Evolutionary conservation across 345 rosid genomes (phyloP).

Genomic region (Camelina neglecta): DNA sequence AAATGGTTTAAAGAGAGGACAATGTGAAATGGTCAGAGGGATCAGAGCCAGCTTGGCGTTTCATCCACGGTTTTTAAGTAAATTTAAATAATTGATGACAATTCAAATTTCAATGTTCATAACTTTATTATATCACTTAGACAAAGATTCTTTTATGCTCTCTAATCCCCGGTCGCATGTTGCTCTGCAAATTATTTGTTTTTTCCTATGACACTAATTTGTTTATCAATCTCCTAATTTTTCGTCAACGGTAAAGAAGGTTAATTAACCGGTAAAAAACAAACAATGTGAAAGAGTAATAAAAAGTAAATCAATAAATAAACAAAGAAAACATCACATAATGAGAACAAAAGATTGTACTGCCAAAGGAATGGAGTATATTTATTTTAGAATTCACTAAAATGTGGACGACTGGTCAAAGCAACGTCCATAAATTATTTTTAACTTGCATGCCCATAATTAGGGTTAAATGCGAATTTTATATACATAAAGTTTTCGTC

Average conservation of each 20-base stretch:
- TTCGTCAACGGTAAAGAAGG: conserved; percentile 35
- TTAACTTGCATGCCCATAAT: conserved; percentile 40
- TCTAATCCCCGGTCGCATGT: conserved; percentile 44
- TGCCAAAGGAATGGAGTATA: conserved; percentile 28
- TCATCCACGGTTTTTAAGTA: conserved; percentile 12
- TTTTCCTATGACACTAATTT: neutral
- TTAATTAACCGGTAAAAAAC: neutral
- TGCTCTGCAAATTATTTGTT: neutral
- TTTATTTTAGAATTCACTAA: conserved; percentile 8
- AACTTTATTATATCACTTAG: conserved; percentile 35
- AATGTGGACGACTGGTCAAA: conserved; percentile 37
- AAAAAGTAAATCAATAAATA: neutral
- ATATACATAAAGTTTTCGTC: neutral
- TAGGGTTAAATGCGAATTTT: conserved; percentile 13
- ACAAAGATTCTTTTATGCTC: conserved; percentile 46
- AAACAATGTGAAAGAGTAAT: neutral
- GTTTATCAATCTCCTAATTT: neutral
- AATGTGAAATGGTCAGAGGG: conserved; percentile 37
- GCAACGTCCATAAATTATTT: conserved; percentile 17
- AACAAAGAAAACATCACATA: neutral
- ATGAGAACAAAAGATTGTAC: conserved; percentile 37
- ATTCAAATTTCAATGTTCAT: conserved; percentile 26
- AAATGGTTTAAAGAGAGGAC: conserved; percentile 9
- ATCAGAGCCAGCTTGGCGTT: conserved; percentile 44
- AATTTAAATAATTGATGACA: neutral